A percentile compares a stretch with the other conserved stretches of the same genome.
These are phyloP conservation scores for Eucalyptus polyanthemos DNA, from an alignment of 345 rosid species.

Conservation along the genomic window DNA sequence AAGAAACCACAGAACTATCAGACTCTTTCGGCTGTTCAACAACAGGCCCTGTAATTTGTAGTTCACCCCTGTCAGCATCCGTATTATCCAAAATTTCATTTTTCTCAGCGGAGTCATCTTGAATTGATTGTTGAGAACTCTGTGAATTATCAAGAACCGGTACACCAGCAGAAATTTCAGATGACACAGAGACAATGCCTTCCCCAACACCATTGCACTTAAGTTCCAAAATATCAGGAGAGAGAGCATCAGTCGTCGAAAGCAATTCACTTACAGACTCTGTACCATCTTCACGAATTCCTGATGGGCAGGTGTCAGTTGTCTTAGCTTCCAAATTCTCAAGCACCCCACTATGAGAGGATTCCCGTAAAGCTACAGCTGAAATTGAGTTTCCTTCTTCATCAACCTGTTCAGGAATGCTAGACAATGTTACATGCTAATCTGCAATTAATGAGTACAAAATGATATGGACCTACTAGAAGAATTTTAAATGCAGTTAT, in stretches of 20 bases:
- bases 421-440: background rate
- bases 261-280: slow-evolving; percentile 7
- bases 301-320: background rate
- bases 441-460: background rate
- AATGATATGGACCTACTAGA: background rate
- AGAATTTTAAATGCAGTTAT: background rate
- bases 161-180: slow-evolving; percentile 14
- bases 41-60: background rate
- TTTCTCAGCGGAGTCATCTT: background rate
- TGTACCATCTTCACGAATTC: slow-evolving; percentile 5
- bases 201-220: slow-evolving; percentile 12
- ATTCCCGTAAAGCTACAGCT: background rate
- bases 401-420: slow-evolving; percentile 7
- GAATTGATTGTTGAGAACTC: background rate
- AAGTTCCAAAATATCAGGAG: slow-evolving; percentile 9
- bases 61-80: background rate
- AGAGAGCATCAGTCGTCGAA: slow-evolving; percentile 1
- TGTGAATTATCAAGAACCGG: background rate
- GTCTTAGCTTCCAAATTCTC: slow-evolving; percentile 16
- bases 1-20: slow-evolving; percentile 9
- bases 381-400: slow-evolving; percentile 8
- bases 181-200: slow-evolving; percentile 4
- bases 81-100: background rate
- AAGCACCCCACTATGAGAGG: slow-evolving; percentile 11
- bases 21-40: slow-evolving; percentile 14